A percentile compares a stretch with the other conserved stretches of the same genome.
These are phyloP conservation scores for Fusarium papillatum DNA, from an alignment of 2,329 filamentous ascomycete genomes.

Conservation along the genomic window DNA sequence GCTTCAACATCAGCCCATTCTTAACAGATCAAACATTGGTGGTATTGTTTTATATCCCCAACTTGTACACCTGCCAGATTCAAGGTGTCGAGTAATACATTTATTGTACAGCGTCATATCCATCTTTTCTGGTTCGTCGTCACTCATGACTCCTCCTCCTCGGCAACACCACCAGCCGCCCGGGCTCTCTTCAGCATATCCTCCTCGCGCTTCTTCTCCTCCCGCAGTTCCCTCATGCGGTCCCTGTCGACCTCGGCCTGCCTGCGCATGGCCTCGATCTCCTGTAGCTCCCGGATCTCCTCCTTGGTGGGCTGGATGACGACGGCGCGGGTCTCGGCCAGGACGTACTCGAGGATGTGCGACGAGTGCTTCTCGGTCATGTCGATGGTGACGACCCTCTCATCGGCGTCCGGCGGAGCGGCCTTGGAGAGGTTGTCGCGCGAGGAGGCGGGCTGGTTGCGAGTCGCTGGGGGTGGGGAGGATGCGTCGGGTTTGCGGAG, in stretches of 20 bases:
- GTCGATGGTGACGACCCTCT: conserved; percentile 68
- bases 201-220: conserved; percentile 73
- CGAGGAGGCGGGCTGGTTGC: conserved; percentile 61
- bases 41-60: conserved; percentile 39
- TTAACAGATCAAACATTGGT: conserved; percentile 14
- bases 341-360: conserved; percentile 73
- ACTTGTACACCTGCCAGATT: conserved; percentile 45
- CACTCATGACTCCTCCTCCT: conserved; percentile 48
- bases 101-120: conserved; percentile 46
- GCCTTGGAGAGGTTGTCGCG: conserved; percentile 62
- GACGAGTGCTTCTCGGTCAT: conserved; percentile 74
- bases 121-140: not conserved
- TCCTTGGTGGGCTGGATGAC: conserved; percentile 68
- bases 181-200: conserved; percentile 59
- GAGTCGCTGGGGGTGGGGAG: conserved; percentile 43
- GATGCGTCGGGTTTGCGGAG: conserved; percentile 59
- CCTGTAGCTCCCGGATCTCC: conserved; percentile 70
- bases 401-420: conserved; percentile 60
- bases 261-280: conserved; percentile 67
- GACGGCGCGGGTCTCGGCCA: conserved; percentile 73
- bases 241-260: conserved; percentile 68
- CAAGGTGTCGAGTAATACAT: conserved; percentile 43
- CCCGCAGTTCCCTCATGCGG: conserved; percentile 64
- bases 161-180: conserved; percentile 53
- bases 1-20: not conserved